Percentiles rank a stretch among this genome's conserved stretches.
Evolutionary conservation across 306 rosid species (phyloP).

Genomic region (Prunus salicina): DNA sequence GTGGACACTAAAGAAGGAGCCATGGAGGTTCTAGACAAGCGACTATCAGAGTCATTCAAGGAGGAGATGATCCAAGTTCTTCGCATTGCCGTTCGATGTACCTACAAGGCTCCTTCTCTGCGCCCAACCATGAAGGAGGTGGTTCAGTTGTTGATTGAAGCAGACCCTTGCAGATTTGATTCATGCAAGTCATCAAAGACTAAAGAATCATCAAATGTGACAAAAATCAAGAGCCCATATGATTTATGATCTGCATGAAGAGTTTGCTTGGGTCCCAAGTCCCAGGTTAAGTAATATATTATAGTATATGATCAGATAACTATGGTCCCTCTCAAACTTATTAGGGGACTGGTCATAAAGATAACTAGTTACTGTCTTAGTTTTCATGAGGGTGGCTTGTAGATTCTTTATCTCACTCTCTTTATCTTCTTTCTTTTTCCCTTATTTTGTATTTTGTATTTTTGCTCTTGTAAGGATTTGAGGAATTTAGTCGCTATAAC

Average conservation of each 20-base stretch:
- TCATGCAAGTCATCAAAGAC: constrained; percentile 55
- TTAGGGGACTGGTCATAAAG: constrained; percentile 16
- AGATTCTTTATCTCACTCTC: constrained; percentile 39
- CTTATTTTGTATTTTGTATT: constrained; percentile 15
- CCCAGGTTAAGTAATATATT: constrained; percentile 2
- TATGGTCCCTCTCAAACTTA: constrained; percentile 5
- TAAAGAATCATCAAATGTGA: constrained; percentile 44
- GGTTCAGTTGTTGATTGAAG: constrained; percentile 68
- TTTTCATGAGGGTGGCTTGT: constrained; percentile 40
- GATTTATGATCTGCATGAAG: constrained; percentile 12
- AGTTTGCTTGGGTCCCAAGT: constrained; percentile 1
- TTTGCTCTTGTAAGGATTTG: constrained; percentile 34
- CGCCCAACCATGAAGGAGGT: constrained; percentile 97
- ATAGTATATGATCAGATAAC: neutral
- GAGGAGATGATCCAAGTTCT: constrained; percentile 77
- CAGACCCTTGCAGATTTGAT: constrained; percentile 54
- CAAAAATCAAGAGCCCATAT: constrained; percentile 10
- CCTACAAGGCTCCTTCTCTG: constrained; percentile 73
- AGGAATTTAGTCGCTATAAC: constrained; percentile 20
- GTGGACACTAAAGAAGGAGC: constrained; percentile 87
- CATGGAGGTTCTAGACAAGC: constrained; percentile 67
- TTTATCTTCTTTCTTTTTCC: neutral
- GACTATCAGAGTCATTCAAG: constrained; percentile 40
- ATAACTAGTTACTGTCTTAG: constrained; percentile 9
- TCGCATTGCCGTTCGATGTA: constrained; percentile 77